Evolutionary conservation across 2,329 filamentous ascomycete species (phyloP), one percentile per base, ranked within the genome.

Genomic region (Myriosclerotinia scirpicola): DNA sequence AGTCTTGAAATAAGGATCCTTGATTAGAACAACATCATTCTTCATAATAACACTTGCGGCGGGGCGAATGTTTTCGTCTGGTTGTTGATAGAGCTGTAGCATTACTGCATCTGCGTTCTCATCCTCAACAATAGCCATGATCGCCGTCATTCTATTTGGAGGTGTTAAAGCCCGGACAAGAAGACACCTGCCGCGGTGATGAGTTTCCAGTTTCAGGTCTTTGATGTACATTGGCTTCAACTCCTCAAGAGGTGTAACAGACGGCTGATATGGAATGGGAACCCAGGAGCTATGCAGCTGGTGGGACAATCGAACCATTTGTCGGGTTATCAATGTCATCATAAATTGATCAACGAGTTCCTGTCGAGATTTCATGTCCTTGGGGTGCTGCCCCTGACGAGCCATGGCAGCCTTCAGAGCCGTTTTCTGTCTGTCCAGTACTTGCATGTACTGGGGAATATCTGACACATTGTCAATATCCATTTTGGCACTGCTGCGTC

Each of bases 1-100:
- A 0, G 71, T 38, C 68, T 81, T 83, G 68, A 85, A 78, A 71
- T 80, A 86, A 0, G 84, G 83, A 66, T 86, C 83, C 69, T 85
- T 87, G 26, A 86, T 60, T 40, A 85, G 70, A 7, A 79, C 77
- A 0, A 80, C 70, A 17, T 74, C 75, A 0, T 76, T 75, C 7
- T 73, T 63, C 0, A 69, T 63, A 3, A 84, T 63, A 0, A 79
- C 69, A 26, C 80, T 72, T 2, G 77, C 68, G 0, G 72, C 72
- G 3, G 78, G 70, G 0, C 79, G 73, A 1, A 76, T 67, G 1
- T 73, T 67, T 38, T 80, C 78, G 1, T 77, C 75, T 3, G 77
- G 78, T 54, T 82, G 80, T 53, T 82, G 76, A 67, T 81, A 80
- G 0, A 83, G 69, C 68, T 80, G 75, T 5, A 84, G 69, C 42